Conservation (phyloP, 768 basidiomycete genomes). For the Hebeloma cylindrosporum region DNA sequence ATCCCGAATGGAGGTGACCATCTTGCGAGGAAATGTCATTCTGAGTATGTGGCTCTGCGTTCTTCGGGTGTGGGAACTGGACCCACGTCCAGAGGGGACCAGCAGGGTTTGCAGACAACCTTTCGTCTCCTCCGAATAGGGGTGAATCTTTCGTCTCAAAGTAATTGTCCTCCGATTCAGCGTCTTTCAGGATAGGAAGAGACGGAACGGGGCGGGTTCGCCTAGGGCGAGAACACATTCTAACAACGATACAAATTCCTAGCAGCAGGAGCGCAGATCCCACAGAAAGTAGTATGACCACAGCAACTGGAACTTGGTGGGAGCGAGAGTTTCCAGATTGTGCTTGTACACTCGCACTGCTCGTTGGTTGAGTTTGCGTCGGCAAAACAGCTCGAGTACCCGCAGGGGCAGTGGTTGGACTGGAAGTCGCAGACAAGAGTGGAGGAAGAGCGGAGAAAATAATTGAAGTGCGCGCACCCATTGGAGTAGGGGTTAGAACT, state of each 20-base stretch:
- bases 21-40: constrained; percentile 8
- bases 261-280: constrained; percentile 50
- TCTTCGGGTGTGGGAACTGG: constrained; percentile 45
- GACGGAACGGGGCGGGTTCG: constrained; percentile 68
- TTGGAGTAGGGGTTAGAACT: constrained; percentile 10
- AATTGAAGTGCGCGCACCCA: constrained; percentile 12
- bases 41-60: constrained; percentile 15
- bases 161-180: constrained; percentile 45
- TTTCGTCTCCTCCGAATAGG: constrained; percentile 76
- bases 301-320: constrained; percentile 45
- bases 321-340: constrained; percentile 15
- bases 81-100: constrained; percentile 58
- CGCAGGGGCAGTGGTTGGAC: constrained; percentile 5
- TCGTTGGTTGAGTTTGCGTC: constrained; percentile 5
- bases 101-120: constrained; percentile 45
- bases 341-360: constrained; percentile 6
- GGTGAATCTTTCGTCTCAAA: constrained; percentile 60
- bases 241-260: constrained; percentile 47
- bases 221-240: constrained; percentile 48
- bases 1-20: too few relatives aligned
- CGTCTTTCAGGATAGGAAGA: constrained; percentile 67
- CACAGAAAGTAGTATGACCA: constrained; percentile 54
- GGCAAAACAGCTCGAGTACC: constrained; percentile 10
- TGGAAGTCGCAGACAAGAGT: constrained; percentile 21
- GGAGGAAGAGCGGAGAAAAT: constrained; percentile 28